These are phyloP conservation scores for Aspergillus steynii DNA, from an alignment of 495 filamentous ascomycete genomes.

Conservation along the genomic window DNA sequence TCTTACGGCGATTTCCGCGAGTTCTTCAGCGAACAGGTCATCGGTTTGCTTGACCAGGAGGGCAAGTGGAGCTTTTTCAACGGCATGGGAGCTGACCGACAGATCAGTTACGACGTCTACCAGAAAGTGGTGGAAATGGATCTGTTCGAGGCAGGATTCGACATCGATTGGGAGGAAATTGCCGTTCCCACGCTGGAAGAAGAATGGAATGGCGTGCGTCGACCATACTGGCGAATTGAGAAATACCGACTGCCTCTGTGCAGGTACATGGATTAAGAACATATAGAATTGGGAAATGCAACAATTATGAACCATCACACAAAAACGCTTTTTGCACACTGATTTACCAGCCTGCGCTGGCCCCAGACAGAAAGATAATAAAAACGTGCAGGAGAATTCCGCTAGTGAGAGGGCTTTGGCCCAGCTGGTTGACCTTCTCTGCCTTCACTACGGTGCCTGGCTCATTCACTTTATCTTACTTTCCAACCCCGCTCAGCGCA, in stretches of 20 bases:
- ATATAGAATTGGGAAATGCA: neutral
- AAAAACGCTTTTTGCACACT: neutral
- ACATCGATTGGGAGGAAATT: slow-evolving; percentile 81
- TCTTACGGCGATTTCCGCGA: slow-evolving; percentile 78
- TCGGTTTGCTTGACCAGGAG: slow-evolving; percentile 69
- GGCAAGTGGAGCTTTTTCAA: slow-evolving; percentile 94
- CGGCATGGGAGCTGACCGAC: slow-evolving; percentile 88
- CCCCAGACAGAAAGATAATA: too few species aligned
- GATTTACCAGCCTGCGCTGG: too few species aligned
- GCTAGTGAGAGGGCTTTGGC: too few species aligned
- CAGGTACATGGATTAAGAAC: slow-evolving; percentile 56
- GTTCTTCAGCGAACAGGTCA: slow-evolving; percentile 87
- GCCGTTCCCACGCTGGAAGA: slow-evolving; percentile 64
- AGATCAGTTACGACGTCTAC: slow-evolving; percentile 95
- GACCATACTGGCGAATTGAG: slow-evolving; percentile 84
- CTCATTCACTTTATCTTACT: too few species aligned
- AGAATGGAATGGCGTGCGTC: slow-evolving; percentile 81
- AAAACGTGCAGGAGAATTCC: too few species aligned
- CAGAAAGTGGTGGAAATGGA: slow-evolving; percentile 91
- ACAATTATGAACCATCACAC: neutral
- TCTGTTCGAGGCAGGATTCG: slow-evolving; percentile 85
- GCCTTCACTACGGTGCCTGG: too few species aligned
- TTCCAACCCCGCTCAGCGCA: too few species aligned
- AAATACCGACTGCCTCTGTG: slow-evolving; percentile 69
- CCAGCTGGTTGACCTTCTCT: too few species aligned